A percentile compares a stretch with the other conserved stretches of the same genome.
Conservation (phyloP, 306 rosid species). For the Quercus variabilis region DNA sequence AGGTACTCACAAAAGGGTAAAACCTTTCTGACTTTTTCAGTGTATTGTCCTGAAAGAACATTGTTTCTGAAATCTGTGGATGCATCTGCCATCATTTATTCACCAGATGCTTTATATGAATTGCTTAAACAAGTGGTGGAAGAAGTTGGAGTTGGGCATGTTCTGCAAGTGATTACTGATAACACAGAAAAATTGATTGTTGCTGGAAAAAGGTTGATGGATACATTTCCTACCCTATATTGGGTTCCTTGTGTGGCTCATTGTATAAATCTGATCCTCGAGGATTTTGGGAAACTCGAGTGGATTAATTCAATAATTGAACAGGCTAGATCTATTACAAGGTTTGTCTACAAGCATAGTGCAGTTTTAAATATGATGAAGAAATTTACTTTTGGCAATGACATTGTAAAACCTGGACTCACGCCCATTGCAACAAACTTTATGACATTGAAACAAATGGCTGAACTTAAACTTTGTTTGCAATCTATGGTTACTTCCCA, state of each 20-base stretch:
- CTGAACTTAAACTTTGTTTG: conserved; percentile 68
- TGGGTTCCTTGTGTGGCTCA: conserved; percentile 72
- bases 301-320: conserved; percentile 66
- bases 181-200: conserved; percentile 53
- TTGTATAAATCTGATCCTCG: conserved; percentile 68
- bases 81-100: conserved; percentile 52
- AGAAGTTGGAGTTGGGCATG: conserved; percentile 73
- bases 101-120: conserved; percentile 49
- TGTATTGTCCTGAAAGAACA: conserved; percentile 64
- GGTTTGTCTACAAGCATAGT: conserved; percentile 72
- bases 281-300: conserved; percentile 73
- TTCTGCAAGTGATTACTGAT: conserved; percentile 73
- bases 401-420: conserved; percentile 65
- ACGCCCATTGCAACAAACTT: conserved; percentile 63
- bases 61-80: conserved; percentile 71
- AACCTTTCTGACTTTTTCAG: conserved; percentile 43
- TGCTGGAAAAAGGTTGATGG: conserved; percentile 68
- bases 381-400: conserved; percentile 71
- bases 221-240: conserved; percentile 65
- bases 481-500: conserved; percentile 86
- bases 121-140: conserved; percentile 69
- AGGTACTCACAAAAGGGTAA: conserved; percentile 51
- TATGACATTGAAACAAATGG: conserved; percentile 70
- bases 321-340: conserved; percentile 73
- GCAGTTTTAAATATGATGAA: conserved; percentile 67